Evolutionary conservation across 2,329 filamentous ascomycete species (phyloP), one percentile per base, ranked within the genome.

Genomic region (Dothidotthia symphoricarpi): DNA sequence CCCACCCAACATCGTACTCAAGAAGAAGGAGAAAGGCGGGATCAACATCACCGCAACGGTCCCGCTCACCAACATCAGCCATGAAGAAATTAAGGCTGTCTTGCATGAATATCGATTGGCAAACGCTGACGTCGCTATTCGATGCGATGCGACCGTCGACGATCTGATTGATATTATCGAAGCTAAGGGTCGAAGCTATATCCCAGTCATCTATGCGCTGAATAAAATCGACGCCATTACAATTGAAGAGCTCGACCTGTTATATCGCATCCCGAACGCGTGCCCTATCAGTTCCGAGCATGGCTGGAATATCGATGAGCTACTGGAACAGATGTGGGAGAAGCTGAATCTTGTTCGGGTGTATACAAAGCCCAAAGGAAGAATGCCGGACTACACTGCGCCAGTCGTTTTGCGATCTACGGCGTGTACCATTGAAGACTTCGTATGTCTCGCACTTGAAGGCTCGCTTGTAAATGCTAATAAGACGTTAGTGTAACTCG

Each of bases 141-240:
- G 93, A 50, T 98, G 93, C 69, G 93, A 98, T 69, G 93, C 93
- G 39, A 98, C 93, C 2, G 83, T 98, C 48, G 93, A 98, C 69
- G 93, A 98, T 68, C 71, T 98, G 50, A 98, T 98, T 63, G 93
- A 98, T 69, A 73, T 98, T 14, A 79, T 98, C 30, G 93, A 98
- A 69, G 91, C 91, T 31, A 95, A 88, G 76, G 88, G 85, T 65
- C 81, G 93, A 69, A 89, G 87, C 66, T 98, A 98, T 67, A 97
- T 98, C 51, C 93, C 93, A n/a, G 93, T 97, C 49, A 88, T 98
- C 37, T 98, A 98, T 72, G 93, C 94, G 28, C 78, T 98, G 59
- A 98, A 98, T 80, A 98, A 98, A 76, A 98, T 98, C 55, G 93
- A 98, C 70, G 82, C 90, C 38, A 97, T 98, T 66, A 91, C 88